Conservation (phyloP, 768 basidiomycete genomes). For the Suillus decipiens region DNA sequence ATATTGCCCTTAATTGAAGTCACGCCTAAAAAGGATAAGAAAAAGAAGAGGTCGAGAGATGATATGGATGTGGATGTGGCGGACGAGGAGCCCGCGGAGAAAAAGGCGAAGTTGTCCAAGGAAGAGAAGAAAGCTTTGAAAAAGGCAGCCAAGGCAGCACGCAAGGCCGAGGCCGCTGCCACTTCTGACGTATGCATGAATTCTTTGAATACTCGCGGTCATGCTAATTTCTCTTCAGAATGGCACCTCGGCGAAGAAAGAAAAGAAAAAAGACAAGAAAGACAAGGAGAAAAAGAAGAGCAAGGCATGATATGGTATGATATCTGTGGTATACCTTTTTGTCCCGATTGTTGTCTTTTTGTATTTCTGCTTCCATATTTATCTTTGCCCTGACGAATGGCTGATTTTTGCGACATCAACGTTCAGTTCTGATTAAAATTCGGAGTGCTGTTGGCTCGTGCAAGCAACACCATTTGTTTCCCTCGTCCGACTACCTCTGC, state of each 20-base stretch:
- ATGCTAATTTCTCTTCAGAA: slow-evolving; percentile 27
- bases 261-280: slow-evolving; percentile 43
- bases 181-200: slow-evolving; percentile 38
- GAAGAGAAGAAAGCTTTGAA: slow-evolving; percentile 87
- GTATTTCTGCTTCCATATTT: background rate
- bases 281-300: slow-evolving; percentile 59
- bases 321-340: slow-evolving; percentile 8
- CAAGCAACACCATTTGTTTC: background rate
- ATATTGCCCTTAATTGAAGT: slow-evolving; percentile 60
- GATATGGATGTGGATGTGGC: slow-evolving; percentile 64
- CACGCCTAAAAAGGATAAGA: slow-evolving; percentile 58
- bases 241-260: slow-evolving; percentile 38
- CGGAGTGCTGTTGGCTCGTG: too few relatives aligned
- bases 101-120: slow-evolving; percentile 78
- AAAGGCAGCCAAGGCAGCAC: slow-evolving; percentile 70
- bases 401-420: background rate
- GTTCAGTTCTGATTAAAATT: background rate
- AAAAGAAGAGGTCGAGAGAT: slow-evolving; percentile 69
- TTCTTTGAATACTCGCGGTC: slow-evolving; percentile 8
- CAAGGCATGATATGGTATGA: slow-evolving; percentile 38
- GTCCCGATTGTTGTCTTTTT: slow-evolving; percentile 2
- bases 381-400: background rate
- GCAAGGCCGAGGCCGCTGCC: slow-evolving; percentile 44
- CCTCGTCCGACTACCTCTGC: background rate
- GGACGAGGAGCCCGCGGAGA: slow-evolving; percentile 49